Base-by-base conservation (phyloP, 2,329 filamentous ascomycete species). In the Fusarium secorum region DNA sequence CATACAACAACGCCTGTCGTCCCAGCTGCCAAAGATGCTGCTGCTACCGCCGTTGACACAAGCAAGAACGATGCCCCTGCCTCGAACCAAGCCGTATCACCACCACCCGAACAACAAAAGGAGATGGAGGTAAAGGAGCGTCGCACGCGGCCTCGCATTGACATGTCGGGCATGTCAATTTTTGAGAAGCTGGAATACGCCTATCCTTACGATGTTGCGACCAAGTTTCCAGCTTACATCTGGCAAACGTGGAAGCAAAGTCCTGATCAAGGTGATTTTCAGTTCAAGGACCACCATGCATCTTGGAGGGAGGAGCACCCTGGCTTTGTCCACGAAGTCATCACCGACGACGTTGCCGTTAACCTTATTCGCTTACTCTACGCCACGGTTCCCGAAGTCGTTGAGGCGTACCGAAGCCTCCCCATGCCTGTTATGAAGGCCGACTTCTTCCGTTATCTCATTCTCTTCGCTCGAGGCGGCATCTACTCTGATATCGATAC, bases 221-320 rank as follows among this genome's bases (percentile, higher is more conserved):
- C 86, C 74, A 97, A 95, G 80, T 98, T 98, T 80, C 96, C 96
- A 6, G 95, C 94, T 61, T 98, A 97, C 84, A 97, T 99, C 78
- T 99, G 96, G 96, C 96, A 99, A 85, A 99, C 96, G 18, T 99
- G 96, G 96, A 98, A 97, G 81, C 91, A 89, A 77, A 93, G 90
- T 2, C 95, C 95, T 0, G 88, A 90, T 3, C 92, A 93, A 26
- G 86, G 89, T 54, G 86, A 93, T 68, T 99, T 99, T 78, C 82
- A 85, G 24, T 95, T 97, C 78, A 90, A 95, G 68, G 89, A 92
- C 49, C 87, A 94, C 65, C 96, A 98, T 83, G 93, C 93, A 18
- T 94, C 92, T 68, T 99, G 96, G 96, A 91, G 93, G 13, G 87
- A 93, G 73, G 84, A 91, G 76, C 94, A 99, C 80, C 95, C 95